A percentile compares a stretch with the other conserved stretches of the same genome.
Conservation (phyloP, 148 eudicot species). For the Amaranthus palmeri region DNA sequence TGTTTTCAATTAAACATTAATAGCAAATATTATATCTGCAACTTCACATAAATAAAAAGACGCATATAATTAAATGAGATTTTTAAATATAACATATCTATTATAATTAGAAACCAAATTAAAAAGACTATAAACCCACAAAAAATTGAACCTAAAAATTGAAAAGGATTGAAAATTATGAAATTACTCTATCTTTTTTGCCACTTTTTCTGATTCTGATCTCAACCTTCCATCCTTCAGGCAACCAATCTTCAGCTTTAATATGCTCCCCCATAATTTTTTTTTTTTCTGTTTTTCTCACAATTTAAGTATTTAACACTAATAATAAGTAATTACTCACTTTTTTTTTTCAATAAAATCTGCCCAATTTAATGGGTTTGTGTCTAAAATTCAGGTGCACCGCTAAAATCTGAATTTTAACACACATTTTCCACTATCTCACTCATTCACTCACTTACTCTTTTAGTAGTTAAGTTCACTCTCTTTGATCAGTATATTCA, state of each 20-base stretch:
- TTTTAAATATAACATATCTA: no score
- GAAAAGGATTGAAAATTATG: neutral
- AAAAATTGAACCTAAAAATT: neutral
- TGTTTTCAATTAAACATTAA: no score
- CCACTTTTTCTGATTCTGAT: constrained; percentile 55
- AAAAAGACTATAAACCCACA: neutral
- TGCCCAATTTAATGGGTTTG: constrained; percentile 17
- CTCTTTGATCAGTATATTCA: constrained; percentile 17
- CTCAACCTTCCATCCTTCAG: constrained; percentile 67
- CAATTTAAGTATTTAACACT: neutral
- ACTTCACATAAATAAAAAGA: no score
- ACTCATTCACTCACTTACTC: constrained; percentile 25
- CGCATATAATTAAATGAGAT: no score
- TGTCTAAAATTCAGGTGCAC: constrained; percentile 25
- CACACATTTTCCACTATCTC: constrained; percentile 2
- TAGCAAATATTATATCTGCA: no score
- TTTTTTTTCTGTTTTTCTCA: neutral
- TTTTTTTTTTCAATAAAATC: neutral
- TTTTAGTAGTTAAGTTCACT: constrained; percentile 12
- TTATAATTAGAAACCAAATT: neutral
- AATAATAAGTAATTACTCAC: neutral
- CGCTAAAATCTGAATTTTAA: constrained; percentile 23
- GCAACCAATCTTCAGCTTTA: constrained; percentile 47
- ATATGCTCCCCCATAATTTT: constrained; percentile 31
- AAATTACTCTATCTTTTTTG: constrained; percentile 56